phyloP scores from a whole-genome alignment of 768 basidiomycete species.

The Lactarius evosmus region DNA sequence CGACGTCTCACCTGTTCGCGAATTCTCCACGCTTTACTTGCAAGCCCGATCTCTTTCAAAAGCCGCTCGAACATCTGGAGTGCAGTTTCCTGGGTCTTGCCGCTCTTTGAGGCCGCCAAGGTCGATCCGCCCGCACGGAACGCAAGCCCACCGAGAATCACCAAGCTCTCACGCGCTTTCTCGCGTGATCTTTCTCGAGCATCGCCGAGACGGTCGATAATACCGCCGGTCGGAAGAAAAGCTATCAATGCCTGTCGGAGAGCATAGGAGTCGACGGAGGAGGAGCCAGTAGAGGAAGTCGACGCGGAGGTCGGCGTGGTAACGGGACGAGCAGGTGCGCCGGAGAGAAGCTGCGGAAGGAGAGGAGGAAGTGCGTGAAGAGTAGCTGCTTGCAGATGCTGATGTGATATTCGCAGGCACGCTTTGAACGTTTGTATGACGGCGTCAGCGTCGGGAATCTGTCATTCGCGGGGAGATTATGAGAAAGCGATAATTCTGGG shows the following conservation, averaged over 20 bases:
- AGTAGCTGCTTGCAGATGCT: slow-evolving; percentile 76
- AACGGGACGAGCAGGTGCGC: slow-evolving; percentile 31
- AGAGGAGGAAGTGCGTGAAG: slow-evolving; percentile 65
- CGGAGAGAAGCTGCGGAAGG: slow-evolving; percentile 58
- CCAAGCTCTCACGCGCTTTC: slow-evolving; percentile 74
- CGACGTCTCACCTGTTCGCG: slow-evolving; percentile 72
- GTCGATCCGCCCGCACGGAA: slow-evolving; percentile 53
- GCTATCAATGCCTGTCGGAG: slow-evolving; percentile 67
- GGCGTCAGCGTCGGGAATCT: slow-evolving; percentile 73
- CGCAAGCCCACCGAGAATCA: slow-evolving; percentile 68
- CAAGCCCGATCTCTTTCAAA: slow-evolving; percentile 67
- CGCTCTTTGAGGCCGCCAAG: slow-evolving; percentile 45
- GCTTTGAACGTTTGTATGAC: slow-evolving; percentile 68
- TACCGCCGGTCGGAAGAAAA: slow-evolving; percentile 71
- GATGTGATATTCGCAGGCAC: slow-evolving; percentile 76
- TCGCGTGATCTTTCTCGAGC: slow-evolving; percentile 63
- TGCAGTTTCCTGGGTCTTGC: slow-evolving; percentile 68
- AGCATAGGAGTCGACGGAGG: slow-evolving; percentile 49
- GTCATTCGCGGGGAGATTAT: slow-evolving; percentile 8
- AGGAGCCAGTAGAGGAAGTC: slow-evolving; percentile 44
- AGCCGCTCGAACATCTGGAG: slow-evolving; percentile 66
- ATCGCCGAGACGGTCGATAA: slow-evolving; percentile 83
- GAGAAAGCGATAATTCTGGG: neutral
- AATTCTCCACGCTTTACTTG: slow-evolving; percentile 82
- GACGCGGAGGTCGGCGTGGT: slow-evolving; percentile 45